A percentile compares a stretch with the other conserved stretches of the same genome.
Conservation (phyloP, 2,329 filamentous ascomycete genomes). For the Mollisia scopiformis region DNA sequence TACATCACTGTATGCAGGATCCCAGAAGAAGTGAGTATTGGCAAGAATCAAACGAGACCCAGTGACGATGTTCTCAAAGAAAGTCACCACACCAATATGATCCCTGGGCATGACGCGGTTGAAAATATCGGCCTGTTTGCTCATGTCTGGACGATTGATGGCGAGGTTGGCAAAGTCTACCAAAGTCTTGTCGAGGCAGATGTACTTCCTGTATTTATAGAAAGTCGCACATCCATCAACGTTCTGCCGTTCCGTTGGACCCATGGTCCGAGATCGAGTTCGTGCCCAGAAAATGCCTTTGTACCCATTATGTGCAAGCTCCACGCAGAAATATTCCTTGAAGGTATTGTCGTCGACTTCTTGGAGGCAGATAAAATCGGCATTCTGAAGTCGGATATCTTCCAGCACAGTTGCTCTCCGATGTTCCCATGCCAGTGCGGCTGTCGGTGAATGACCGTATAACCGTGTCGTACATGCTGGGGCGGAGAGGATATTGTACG, state of each 20-base stretch:
- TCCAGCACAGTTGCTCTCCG: conserved; percentile 81
- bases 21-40: conserved; percentile 95
- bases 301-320: conserved; percentile 85
- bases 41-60: conserved; percentile 91
- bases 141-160: conserved; percentile 95
- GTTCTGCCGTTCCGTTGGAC: conserved; percentile 81
- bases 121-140: conserved; percentile 96
- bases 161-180: conserved; percentile 91
- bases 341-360: conserved; percentile 93
- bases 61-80: conserved; percentile 89
- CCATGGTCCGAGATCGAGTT: conserved; percentile 88
- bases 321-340: conserved; percentile 87
- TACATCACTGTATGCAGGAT: conserved; percentile 86
- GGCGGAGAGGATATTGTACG: conserved; percentile 96
- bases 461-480: conserved; percentile 83
- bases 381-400: conserved; percentile 77
- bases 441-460: conserved; percentile 88
- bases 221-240: conserved; percentile 98
- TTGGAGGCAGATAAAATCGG: conserved; percentile 91
- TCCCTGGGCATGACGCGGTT: conserved; percentile 98
- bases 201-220: conserved; percentile 93
- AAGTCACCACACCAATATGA: conserved; percentile 90
- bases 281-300: conserved; percentile 94
- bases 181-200: conserved; percentile 90
- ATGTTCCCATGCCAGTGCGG: conserved; percentile 84